Percentiles rank a stretch among this genome's conserved stretches.
phyloP scores from a whole-genome alignment of 495 filamentous ascomycete species.

The Penicillium cosmopolitanum region DNA sequence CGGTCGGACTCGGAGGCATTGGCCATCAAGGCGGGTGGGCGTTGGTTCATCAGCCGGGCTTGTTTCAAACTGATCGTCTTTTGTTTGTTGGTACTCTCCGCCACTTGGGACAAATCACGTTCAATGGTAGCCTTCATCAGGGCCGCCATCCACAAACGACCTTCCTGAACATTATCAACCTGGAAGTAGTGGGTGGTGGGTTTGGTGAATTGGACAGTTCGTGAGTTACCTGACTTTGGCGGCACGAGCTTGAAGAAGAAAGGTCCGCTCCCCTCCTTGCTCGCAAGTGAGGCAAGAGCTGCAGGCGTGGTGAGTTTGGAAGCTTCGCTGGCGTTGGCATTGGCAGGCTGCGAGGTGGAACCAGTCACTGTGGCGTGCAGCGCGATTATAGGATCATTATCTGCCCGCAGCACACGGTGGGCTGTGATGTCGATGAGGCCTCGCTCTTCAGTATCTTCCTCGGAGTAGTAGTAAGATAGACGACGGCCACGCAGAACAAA shows the following conservation, averaged over 20 bases:
- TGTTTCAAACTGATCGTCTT: constrained; percentile 89
- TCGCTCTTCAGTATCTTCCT: constrained; percentile 87
- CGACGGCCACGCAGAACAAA: constrained; percentile 91
- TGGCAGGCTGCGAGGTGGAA: constrained; percentile 73
- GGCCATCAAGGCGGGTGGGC: constrained; percentile 85
- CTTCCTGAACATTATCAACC: constrained; percentile 84
- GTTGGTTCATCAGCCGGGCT: constrained; percentile 77
- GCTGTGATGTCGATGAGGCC: constrained; percentile 97
- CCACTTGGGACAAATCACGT: constrained; percentile 75
- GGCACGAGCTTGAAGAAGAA: constrained; percentile 99
- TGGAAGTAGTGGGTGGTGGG: constrained; percentile 98
- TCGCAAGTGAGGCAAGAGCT: constrained; percentile 22
- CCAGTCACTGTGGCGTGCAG: constrained; percentile 92
- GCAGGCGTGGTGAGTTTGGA: constrained; percentile 26
- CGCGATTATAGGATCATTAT: constrained; percentile 85
- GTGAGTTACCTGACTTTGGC: constrained; percentile 82
- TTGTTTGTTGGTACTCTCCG: constrained; percentile 91
- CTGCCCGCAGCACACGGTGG: constrained; percentile 93
- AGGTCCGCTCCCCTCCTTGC: constrained; percentile 54
- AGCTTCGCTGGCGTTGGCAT: constrained; percentile 56
- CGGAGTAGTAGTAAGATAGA: constrained; percentile 95
- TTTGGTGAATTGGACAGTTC: constrained; percentile 95
- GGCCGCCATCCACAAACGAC: constrained; percentile 96
- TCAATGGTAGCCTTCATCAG: constrained; percentile 99
- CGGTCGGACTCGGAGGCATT: constrained; percentile 22